A percentile compares a stretch with the other conserved stretches of the same genome.
These are phyloP conservation scores for Boletus subcaerulescens DNA, from an alignment of 768 basidiomycete genomes.

Conservation along the genomic window DNA sequence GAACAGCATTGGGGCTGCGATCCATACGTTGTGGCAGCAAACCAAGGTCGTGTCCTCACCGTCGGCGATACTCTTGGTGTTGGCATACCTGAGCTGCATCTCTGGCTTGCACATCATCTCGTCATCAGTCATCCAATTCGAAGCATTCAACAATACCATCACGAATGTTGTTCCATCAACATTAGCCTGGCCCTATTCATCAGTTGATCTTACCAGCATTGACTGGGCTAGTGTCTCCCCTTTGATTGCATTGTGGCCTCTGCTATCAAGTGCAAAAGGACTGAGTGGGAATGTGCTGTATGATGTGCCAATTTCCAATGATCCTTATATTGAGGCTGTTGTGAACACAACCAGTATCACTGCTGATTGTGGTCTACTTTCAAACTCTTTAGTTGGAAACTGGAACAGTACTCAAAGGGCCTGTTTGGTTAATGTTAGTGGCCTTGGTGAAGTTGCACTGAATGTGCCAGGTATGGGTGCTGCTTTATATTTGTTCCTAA, in stretches of 20 bases:
- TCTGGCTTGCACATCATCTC: constrained; percentile 23
- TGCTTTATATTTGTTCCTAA: not conserved
- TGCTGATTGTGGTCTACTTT: constrained; percentile 14
- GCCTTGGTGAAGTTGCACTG: not conserved
- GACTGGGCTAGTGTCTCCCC: not conserved
- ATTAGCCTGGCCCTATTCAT: not conserved
- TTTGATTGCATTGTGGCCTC: not conserved
- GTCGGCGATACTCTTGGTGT: not conserved
- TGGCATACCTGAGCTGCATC: constrained; percentile 18
- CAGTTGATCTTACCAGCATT: not conserved
- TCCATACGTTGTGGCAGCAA: constrained; percentile 18
- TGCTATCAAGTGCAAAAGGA: not conserved
- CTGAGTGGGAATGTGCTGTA: constrained; percentile 14
- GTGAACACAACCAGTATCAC: constrained; percentile 18
- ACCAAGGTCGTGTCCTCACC: constrained; percentile 10
- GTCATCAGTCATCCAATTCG: constrained; percentile 18
- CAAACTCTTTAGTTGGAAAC: not conserved
- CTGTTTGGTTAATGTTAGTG: constrained; percentile 3
- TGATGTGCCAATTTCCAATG: constrained; percentile 10
- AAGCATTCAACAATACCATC: constrained; percentile 10
- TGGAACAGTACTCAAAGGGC: not conserved
- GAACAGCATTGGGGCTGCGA: constrained; percentile 24
- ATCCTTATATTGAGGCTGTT: not conserved
- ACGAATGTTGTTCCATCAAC: not conserved
- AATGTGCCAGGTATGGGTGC: not conserved